Percentiles rank a stretch among this genome's conserved stretches.
Conservation (phyloP, 2,329 filamentous ascomycete species). For the Cordyceps tenuipes region DNA sequence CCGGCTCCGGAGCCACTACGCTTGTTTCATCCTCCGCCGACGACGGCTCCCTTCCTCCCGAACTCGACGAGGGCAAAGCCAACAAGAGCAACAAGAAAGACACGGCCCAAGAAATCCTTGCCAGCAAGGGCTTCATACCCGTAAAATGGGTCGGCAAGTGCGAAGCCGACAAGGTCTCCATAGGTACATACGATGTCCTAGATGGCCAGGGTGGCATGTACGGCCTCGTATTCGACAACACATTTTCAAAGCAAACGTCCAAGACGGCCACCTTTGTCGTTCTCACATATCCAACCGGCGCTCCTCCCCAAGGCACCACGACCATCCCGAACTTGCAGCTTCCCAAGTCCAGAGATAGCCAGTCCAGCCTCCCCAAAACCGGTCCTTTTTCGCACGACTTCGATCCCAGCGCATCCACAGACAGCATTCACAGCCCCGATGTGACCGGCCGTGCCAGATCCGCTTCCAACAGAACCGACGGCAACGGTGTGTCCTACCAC, state of each 20-base stretch:
- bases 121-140: conserved; percentile 58
- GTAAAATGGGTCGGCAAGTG: conserved; percentile 90
- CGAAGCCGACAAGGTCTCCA: conserved; percentile 90
- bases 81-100: conserved; percentile 48
- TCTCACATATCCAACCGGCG: conserved; percentile 81
- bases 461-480: conserved; percentile 44
- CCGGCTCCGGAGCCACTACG: conserved; percentile 57
- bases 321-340: conserved; percentile 54
- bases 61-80: conserved; percentile 36
- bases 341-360: conserved; percentile 32
- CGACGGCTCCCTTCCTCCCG: conserved; percentile 35
- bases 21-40: conserved; percentile 32
- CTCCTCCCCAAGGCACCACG: conserved; percentile 65
- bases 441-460: conserved; percentile 37
- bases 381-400: conserved; percentile 37
- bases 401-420: conserved; percentile 45
- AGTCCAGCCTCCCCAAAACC: conserved; percentile 43
- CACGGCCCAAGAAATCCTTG: conserved; percentile 54
- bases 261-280: conserved; percentile 95
- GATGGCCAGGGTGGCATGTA: conserved; percentile 80
- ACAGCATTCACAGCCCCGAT: conserved; percentile 50
- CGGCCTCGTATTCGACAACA: conserved; percentile 95
- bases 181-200: conserved; percentile 77
- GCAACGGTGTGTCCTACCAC: conserved; percentile 42
- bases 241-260: conserved; percentile 89